phyloP scores from a whole-genome alignment of 352 stramenopile species.

The Phytophthora foliorum region DNA sequence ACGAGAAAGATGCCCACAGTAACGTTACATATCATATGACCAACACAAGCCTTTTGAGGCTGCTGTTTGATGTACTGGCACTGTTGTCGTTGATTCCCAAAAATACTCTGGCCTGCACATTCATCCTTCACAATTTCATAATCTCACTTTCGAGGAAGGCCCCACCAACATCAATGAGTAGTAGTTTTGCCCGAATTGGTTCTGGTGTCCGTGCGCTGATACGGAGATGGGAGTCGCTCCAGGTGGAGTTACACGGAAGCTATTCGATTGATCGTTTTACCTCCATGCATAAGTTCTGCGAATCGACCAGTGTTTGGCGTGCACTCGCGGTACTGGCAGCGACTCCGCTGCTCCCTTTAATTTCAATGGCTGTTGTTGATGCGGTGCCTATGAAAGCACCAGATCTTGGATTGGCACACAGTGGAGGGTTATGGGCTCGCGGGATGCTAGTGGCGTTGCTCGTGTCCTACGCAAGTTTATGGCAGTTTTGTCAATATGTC shows the following conservation, averaged over 20 bases:
- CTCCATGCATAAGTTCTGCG: constrained; percentile 13
- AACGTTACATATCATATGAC: constrained; percentile 46
- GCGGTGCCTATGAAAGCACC: constrained; percentile 16
- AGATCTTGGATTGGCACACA: constrained; percentile 23
- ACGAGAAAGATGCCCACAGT: constrained; percentile 22
- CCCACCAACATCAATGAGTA: background rate
- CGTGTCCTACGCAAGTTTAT: constrained; percentile 13
- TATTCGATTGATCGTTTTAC: constrained; percentile 24
- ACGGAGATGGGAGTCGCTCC: constrained; percentile 27
- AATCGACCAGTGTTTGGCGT: constrained; percentile 9
- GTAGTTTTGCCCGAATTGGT: constrained; percentile 2
- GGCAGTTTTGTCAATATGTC: constrained; percentile 24
- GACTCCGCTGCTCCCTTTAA: constrained; percentile 11
- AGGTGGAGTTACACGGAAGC: constrained; percentile 31
- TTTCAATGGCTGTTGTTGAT: constrained; percentile 21
- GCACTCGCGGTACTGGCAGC: constrained; percentile 1
- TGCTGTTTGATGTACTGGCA: too few relatives aligned
- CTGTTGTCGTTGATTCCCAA: too few relatives aligned
- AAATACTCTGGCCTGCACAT: too few relatives aligned
- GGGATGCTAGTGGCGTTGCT: background rate
- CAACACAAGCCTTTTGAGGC: too few relatives aligned
- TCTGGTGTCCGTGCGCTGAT: constrained; percentile 13
- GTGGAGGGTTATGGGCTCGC: constrained; percentile 14
- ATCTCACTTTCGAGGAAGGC: too few relatives aligned
- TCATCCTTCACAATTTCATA: too few relatives aligned